phyloP scores from a whole-genome alignment of 1,284 basidiomycete species.

The Cystobasidium slooffiae region DNA sequence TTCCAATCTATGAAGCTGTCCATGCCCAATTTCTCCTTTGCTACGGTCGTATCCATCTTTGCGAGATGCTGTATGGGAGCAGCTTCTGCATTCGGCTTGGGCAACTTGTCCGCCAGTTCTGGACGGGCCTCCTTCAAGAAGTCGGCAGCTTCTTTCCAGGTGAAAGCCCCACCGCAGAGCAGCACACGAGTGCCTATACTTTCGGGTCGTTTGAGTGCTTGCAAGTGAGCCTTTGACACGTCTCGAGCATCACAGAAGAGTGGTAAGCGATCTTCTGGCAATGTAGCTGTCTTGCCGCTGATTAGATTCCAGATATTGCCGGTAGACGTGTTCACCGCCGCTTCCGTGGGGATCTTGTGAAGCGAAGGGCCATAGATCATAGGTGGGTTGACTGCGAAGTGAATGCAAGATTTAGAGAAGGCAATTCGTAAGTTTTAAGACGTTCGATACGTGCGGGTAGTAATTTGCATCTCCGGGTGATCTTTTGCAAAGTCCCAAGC shows the following conservation, averaged over 20 bases:
- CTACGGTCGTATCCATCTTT: conserved; percentile 13
- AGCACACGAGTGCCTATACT: conserved; percentile 55
- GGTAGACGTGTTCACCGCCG: conserved; percentile 50
- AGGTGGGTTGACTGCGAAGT: conserved; percentile 47
- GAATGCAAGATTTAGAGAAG: too few relatives aligned
- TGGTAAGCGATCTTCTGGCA: conserved; percentile 47
- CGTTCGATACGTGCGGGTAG: too few relatives aligned
- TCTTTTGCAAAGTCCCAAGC: conserved; percentile 51
- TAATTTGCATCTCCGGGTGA: conserved; percentile 44
- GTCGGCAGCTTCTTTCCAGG: conserved; percentile 23
- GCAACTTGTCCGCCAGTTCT: conserved; percentile 32
- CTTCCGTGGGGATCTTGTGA: conserved; percentile 47
- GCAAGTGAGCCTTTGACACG: conserved; percentile 56
- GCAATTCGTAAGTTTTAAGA: too few relatives aligned
- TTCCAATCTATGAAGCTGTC: conserved; percentile 39
- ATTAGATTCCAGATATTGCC: conserved; percentile 48
- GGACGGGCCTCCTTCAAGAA: conserved; percentile 7
- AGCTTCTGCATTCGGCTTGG: conserved; percentile 8
- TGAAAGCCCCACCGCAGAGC: conserved; percentile 28
- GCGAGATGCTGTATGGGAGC: conserved; percentile 20
- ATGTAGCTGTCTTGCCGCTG: conserved; percentile 45
- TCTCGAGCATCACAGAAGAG: conserved; percentile 57
- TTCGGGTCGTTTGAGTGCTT: conserved; percentile 52
- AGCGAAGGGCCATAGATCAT: conserved; percentile 48
- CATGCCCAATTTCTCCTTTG: conserved; percentile 7